Evolutionary conservation across 306 rosid genomes (phyloP).

Genomic region (Cucurbita moschata): DNA sequence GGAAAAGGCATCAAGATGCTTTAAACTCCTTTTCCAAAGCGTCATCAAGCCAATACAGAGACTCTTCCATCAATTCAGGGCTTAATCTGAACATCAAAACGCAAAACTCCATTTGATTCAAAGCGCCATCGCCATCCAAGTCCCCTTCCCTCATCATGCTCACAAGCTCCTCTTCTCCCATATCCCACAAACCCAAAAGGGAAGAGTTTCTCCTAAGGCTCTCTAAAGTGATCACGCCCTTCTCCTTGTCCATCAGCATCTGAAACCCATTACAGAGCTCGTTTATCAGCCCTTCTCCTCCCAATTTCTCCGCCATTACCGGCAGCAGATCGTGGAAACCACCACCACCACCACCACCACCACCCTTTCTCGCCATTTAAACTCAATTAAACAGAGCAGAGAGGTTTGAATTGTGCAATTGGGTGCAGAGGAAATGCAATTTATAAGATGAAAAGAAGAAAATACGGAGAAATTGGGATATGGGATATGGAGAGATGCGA

Average conservation of each 20-base stretch:
- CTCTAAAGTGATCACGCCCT: constrained; percentile 53
- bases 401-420: not conserved
- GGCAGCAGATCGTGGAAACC: constrained; percentile 66
- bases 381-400: no score
- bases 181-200: constrained; percentile 42
- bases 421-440: not conserved
- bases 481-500: not conserved
- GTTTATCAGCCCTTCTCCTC: constrained; percentile 66
- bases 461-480: not conserved
- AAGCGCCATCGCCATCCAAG: constrained; percentile 62
- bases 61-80: constrained; percentile 63
- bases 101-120: constrained; percentile 77
- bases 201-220: constrained; percentile 52
- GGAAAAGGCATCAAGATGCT: not conserved
- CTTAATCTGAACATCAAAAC: constrained; percentile 93
- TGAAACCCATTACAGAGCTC: constrained; percentile 85
- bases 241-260: constrained; percentile 66
- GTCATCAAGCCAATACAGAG: constrained; percentile 52
- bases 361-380: constrained; percentile 25
- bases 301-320: constrained; percentile 56
- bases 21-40: constrained; percentile 26
- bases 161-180: constrained; percentile 64
- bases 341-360: not conserved
- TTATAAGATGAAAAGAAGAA: not conserved
- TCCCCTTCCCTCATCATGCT: constrained; percentile 77